Evolutionary conservation across 345 rosid species (phyloP), one percentile per base, ranked within the genome.

Genomic region (Salix brachista): DNA sequence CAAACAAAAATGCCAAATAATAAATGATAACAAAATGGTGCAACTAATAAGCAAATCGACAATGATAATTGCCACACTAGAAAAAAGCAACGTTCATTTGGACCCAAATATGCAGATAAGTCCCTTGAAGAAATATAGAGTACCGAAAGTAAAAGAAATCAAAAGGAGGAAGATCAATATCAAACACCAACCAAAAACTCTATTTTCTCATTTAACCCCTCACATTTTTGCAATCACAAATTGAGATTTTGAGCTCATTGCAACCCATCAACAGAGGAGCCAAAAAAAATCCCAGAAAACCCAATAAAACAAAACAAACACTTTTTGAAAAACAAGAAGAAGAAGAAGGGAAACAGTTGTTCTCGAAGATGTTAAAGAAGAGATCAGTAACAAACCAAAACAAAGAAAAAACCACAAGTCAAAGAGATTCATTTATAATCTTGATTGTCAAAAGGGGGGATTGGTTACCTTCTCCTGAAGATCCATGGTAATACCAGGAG

Each of bases 381-480:
- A 18, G 25, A 41, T 62, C 48, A 28, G 17, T 18, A n/a, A 39
- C 13, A 42, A 10, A 37, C 28, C 36, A 17, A 23, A 65, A 48
- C 26, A 26, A 68, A 70, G 67, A 21, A 52, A 32, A 77, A 58
- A 21, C 42, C 60, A 16, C 19, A 30, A 34, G 58, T 42, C 0
- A 34, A 61, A 72, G 23, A 8, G 44, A 75, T 13, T 10, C 32
- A 48, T 48, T 5, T 37, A 39, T n/a, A 21, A 10, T 37, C 26
- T 39, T 39, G 52, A 69, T 0, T 69, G 14, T 44, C 18, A 11
- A 5, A 46, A 4, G 6, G 10, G 16, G 50, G 44, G n/a, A 41
- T 69, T 13, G 18, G 19, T 67, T 69, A 91, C 99, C 97, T 95
- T 93, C 82, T 86, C 91, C 61, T 84, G 94, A 80, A 87, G 73